Conservation (phyloP, 1,139 yeast species). For the Geotrichum bryndzae region DNA sequence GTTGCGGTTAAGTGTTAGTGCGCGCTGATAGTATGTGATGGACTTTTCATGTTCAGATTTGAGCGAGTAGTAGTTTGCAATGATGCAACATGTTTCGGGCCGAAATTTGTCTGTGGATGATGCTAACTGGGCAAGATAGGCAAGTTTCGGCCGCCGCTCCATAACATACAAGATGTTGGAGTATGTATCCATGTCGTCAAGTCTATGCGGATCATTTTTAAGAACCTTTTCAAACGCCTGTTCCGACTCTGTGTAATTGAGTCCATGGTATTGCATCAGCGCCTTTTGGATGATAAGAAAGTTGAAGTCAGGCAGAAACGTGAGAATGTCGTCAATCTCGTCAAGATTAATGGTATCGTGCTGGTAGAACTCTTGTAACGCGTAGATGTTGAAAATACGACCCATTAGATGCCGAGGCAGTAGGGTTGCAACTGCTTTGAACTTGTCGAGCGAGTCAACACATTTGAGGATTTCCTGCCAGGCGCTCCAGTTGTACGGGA, state of each 20-base stretch:
- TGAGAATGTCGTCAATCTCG: constrained; percentile 42
- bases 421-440: constrained; percentile 5
- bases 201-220: constrained; percentile 70
- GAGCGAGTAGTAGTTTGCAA: constrained; percentile 90
- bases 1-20: constrained; percentile 70
- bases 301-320: constrained; percentile 62
- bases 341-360: constrained; percentile 42
- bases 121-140: constrained; percentile 82
- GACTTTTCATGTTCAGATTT: constrained; percentile 94
- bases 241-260: constrained; percentile 79
- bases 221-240: constrained; percentile 69
- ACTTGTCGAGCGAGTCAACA: constrained; percentile 52
- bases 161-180: constrained; percentile 91
- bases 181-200: constrained; percentile 86
- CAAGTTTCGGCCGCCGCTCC: constrained; percentile 80
- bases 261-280: constrained; percentile 66
- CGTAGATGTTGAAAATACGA: constrained; percentile 59
- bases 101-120: constrained; percentile 78
- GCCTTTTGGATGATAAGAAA: constrained; percentile 79
- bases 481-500: constrained; percentile 90
- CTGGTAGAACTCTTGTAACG: constrained; percentile 77
- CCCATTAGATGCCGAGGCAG: constrained; percentile 39
- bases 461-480: constrained; percentile 80
- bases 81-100: constrained; percentile 91
- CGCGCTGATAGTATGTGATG: constrained; percentile 85